A percentile compares a stretch with the other conserved stretches of the same genome.
These are phyloP conservation scores for Mycena epipterygia DNA, from an alignment of 768 basidiomycete genomes.

Conservation along the genomic window DNA sequence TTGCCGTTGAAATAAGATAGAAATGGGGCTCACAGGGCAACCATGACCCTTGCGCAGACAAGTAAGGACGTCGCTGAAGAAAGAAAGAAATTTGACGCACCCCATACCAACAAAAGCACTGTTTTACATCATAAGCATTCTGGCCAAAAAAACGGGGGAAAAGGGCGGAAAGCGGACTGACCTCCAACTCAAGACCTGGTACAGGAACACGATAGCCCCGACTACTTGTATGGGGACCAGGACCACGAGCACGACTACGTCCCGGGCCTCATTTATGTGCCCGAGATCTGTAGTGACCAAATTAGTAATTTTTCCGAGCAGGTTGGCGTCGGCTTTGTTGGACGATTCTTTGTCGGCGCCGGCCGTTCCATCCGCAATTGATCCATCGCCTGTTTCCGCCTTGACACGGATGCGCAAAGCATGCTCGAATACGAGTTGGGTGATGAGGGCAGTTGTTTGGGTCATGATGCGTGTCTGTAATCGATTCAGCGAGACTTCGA, in stretches of 20 bases:
- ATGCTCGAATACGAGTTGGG: conserved; percentile 59
- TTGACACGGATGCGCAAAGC: conserved; percentile 76
- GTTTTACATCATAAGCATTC: neutral
- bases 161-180: conserved; percentile 20
- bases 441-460: conserved; percentile 59
- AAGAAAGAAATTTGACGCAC: neutral
- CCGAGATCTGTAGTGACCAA: conserved; percentile 72
- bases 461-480: conserved; percentile 63
- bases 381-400: conserved; percentile 45
- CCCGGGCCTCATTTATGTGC: conserved; percentile 4
- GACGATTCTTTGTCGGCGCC: no score
- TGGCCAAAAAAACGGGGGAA: neutral
- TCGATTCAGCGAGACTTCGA: conserved; percentile 49
- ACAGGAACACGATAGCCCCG: conserved; percentile 57
- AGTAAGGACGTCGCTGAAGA: neutral
- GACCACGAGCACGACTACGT: conserved; percentile 2
- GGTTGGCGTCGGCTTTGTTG: conserved; percentile 49
- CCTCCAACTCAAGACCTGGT: conserved; percentile 65
- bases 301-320: conserved; percentile 83
- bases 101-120: conserved; percentile 1
- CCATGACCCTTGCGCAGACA: neutral
- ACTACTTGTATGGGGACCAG: conserved; percentile 54
- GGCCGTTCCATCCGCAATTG: neutral
- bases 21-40: conserved; percentile 46
- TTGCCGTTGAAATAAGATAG: conserved; percentile 53